phyloP scores from a whole-genome alignment of 2,329 filamentous ascomycete genomes.

The Ophiocordyceps unilateralis region DNA sequence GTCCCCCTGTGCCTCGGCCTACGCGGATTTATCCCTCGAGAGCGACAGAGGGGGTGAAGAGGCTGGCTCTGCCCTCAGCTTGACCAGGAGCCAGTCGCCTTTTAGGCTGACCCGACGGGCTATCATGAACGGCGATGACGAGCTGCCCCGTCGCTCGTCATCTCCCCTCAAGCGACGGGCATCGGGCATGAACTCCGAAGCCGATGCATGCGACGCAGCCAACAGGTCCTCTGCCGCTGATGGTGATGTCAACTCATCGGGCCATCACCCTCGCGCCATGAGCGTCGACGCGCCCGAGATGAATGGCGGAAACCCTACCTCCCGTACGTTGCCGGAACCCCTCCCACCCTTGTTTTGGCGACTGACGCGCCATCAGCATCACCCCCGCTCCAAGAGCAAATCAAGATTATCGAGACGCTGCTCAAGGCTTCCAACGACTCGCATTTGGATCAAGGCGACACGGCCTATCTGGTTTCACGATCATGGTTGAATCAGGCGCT shows the following conservation, averaged over 20 bases:
- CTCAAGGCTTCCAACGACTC: slow-evolving; percentile 31
- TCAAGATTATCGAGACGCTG: slow-evolving; percentile 52
- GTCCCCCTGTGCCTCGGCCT: slow-evolving; percentile 36
- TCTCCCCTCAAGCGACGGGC: slow-evolving; percentile 48
- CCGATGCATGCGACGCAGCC: slow-evolving; percentile 24
- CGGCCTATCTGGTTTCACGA: slow-evolving; percentile 61
- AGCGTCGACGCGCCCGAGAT: slow-evolving; percentile 20
- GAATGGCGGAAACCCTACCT: too few relatives aligned
- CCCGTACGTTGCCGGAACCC: slow-evolving; percentile 9
- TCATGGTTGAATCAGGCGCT: slow-evolving; percentile 63
- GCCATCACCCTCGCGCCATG: slow-evolving; percentile 19
- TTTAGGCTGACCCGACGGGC: slow-evolving; percentile 31
- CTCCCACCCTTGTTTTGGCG: neutral
- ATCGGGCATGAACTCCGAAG: slow-evolving; percentile 41
- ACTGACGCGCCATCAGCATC: slow-evolving; percentile 6
- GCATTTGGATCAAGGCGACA: slow-evolving; percentile 50
- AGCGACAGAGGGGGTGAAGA: slow-evolving; percentile 35
- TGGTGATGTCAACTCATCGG: slow-evolving; percentile 5
- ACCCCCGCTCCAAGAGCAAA: slow-evolving; percentile 38
- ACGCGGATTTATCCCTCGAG: slow-evolving; percentile 38
- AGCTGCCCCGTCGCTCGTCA: slow-evolving; percentile 41
- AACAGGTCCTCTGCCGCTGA: slow-evolving; percentile 10
- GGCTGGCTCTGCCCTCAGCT: slow-evolving; percentile 18
- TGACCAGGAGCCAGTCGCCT: slow-evolving; percentile 33
- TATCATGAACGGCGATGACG: slow-evolving; percentile 43